phyloP scores from a whole-genome alignment of 768 basidiomycete species.

The Naganishia onofrii region DNA sequence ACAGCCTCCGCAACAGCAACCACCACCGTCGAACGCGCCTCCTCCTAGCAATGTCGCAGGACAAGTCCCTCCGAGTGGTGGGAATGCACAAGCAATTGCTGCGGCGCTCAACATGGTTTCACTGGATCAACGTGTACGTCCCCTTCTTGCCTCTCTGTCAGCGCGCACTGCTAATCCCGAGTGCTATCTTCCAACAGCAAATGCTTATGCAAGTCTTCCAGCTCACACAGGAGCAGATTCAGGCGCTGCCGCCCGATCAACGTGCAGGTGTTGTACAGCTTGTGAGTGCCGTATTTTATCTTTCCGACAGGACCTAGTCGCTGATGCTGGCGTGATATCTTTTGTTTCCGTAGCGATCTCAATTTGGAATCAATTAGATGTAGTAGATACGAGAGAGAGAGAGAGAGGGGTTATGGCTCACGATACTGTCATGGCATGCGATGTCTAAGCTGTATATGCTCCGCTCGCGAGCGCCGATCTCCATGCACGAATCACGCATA shows the following conservation, averaged over 20 bases:
- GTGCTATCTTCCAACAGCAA: conserved; percentile 56
- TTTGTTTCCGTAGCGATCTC: conserved; percentile 11
- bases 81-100: conserved; percentile 13
- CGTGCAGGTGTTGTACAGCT: conserved; percentile 74
- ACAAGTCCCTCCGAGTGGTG: neutral
- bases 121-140: conserved; percentile 49
- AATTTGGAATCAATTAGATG: conserved; percentile 27
- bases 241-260: conserved; percentile 72
- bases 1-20: conserved; percentile 7
- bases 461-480: too few relatives aligned
- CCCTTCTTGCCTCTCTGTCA: neutral
- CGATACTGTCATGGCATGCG: too few relatives aligned
- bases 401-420: too few relatives aligned
- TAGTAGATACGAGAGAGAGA: too few relatives aligned
- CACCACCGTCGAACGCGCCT: neutral
- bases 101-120: conserved; percentile 38
- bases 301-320: too few relatives aligned
- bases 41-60: neutral
- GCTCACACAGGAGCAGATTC: conserved; percentile 78
- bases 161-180: neutral
- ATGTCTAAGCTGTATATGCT: too few relatives aligned
- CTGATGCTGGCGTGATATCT: neutral
- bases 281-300: conserved; percentile 56
- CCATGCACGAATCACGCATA: too few relatives aligned
- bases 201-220: conserved; percentile 84